phyloP scores from a whole-genome alignment of 345 rosid species.

The Microcos paniculata region DNA sequence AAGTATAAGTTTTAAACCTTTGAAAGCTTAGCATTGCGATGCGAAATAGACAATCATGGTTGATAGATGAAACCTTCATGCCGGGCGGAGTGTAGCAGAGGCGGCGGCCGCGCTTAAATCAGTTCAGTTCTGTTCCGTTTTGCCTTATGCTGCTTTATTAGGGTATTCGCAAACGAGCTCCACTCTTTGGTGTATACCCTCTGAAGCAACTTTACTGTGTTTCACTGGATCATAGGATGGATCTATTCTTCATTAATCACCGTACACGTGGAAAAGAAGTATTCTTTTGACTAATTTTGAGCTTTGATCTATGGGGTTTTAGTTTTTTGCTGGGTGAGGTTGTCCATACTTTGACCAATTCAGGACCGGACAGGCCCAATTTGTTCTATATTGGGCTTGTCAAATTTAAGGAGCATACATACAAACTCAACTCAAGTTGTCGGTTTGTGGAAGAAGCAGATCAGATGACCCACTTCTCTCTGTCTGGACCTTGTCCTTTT shows the following conservation, averaged over 20 bases:
- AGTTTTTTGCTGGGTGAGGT: background rate
- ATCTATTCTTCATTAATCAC: background rate
- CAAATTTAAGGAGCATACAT: background rate
- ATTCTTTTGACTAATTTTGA: background rate
- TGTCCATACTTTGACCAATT: background rate
- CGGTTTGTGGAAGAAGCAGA: no score
- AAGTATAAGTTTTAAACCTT: background rate
- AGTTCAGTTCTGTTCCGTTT: background rate
- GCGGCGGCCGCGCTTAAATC: background rate
- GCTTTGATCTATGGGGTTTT: background rate
- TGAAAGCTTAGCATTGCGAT: background rate
- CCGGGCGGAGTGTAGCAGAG: background rate
- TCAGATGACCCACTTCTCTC: no score
- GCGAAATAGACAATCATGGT: background rate
- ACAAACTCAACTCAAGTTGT: background rate
- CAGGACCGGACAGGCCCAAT: background rate
- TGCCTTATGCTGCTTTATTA: background rate
- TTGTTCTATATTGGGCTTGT: background rate
- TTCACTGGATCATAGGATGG: background rate
- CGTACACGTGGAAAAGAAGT: background rate
- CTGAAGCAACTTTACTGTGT: background rate
- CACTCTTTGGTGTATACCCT: background rate
- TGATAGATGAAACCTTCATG: conserved; percentile 4
- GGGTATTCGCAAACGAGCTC: background rate
- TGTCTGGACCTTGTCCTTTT: background rate